Percentiles rank a stretch among this genome's conserved stretches.
Evolutionary conservation across 257 asterid genomes (phyloP).

Genomic region (Nicotiana benthamiana): DNA sequence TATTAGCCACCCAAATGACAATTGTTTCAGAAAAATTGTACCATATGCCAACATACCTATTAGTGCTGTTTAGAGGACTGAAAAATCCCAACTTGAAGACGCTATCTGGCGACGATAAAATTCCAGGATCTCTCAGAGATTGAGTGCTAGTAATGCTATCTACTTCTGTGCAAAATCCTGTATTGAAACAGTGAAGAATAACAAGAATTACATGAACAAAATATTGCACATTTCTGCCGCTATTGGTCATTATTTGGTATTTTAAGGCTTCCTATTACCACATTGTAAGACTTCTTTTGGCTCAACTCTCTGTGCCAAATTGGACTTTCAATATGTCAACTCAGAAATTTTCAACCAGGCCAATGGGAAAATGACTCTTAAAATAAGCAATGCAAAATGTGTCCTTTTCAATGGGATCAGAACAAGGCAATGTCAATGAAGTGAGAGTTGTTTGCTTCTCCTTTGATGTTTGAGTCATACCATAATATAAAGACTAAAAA

Average conservation of each 20-base stretch:
- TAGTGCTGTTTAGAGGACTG: conserved; percentile 25
- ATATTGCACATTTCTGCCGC: background rate
- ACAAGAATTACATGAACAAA: background rate
- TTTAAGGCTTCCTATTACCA: background rate
- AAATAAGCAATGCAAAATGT: background rate
- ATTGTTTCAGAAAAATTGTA: conserved; percentile 23
- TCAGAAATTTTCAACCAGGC: background rate
- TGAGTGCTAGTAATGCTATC: conserved; percentile 20
- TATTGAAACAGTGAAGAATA: conserved; percentile 4
- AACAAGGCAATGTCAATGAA: background rate
- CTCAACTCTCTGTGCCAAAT: background rate
- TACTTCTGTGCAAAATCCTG: conserved; percentile 17
- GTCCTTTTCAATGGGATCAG: background rate
- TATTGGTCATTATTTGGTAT: background rate
- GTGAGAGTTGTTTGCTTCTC: background rate
- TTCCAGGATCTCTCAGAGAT: conserved; percentile 17
- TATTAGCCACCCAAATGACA: conserved; percentile 9
- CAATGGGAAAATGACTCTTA: background rate
- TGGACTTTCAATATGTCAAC: background rate
- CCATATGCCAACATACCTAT: conserved; percentile 31
- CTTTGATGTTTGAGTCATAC: background rate
- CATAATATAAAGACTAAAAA: background rate
- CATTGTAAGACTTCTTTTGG: background rate
- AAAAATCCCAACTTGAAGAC: conserved; percentile 33
- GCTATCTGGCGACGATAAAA: conserved; percentile 12